These are phyloP conservation scores for Passiflora organensis DNA, from an alignment of 345 rosid genomes.

Conservation along the genomic window DNA sequence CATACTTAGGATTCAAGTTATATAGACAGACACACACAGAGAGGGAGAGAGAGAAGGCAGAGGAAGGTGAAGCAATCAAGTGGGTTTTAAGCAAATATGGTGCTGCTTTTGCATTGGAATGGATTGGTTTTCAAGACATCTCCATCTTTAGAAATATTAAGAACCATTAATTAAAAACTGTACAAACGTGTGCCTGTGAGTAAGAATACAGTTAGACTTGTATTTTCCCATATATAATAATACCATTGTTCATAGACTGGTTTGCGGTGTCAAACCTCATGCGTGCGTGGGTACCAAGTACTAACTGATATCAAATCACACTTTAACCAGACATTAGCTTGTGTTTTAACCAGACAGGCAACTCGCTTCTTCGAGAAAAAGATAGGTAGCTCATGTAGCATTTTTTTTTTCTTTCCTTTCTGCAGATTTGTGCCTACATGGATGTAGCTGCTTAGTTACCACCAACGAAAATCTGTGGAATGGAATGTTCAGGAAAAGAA, in stretches of 20 bases:
- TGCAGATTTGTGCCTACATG: no score
- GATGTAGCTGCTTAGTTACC: no score
- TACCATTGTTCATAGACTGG: background rate
- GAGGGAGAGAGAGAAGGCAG: constrained; percentile 15
- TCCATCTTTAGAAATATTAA: constrained; percentile 6
- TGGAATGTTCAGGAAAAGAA: background rate
- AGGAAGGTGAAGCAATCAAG: constrained; percentile 58
- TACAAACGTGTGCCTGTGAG: constrained; percentile 19
- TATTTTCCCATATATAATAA: background rate
- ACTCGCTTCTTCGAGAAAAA: no score
- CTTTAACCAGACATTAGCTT: no score
- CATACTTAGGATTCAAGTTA: constrained; percentile 59
- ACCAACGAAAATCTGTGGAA: background rate
- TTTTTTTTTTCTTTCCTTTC: no score
- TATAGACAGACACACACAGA: constrained; percentile 25
- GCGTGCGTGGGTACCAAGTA: background rate
- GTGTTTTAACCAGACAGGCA: no score
- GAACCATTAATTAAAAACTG: background rate
- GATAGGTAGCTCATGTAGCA: no score
- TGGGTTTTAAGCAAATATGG: constrained; percentile 53
- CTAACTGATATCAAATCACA: background rate
- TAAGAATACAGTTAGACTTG: constrained; percentile 8
- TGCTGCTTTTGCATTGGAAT: constrained; percentile 30
- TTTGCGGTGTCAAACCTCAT: constrained; percentile 5
- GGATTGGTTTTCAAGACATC: constrained; percentile 58